Evolutionary conservation across 441 rosid genomes (phyloP), one percentile per base, ranked within the genome.

Genomic region (Erodium trifolium): DNA sequence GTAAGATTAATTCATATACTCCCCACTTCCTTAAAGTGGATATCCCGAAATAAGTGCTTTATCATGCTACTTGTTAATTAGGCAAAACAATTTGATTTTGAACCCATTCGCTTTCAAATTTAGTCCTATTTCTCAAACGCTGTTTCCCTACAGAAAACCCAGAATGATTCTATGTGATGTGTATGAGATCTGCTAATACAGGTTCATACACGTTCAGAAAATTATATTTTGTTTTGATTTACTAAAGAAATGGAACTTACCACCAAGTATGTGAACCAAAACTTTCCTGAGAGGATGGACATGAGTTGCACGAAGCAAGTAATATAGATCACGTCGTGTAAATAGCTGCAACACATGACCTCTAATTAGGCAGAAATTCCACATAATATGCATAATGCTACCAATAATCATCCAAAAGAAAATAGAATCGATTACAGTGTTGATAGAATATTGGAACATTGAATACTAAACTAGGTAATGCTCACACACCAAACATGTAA

Each of bases 261-360:
- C 90, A 88, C 87, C 49, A 89, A 75, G 78, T 84, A 92, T 0
- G 87, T 79, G 75, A 80, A 84, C 96, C 96, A 92, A 80, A 92
- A 88, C 75, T 92, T 92, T 14, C 75, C 92, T 14, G 92, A 92
- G 72, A 92, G 80, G 67, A 89, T 87, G 69, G 97, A 84, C 70
- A 73, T 80, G 11, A 92, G 19, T 76, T 92, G 96, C 77, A 86
- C 96, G 18, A 92, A 92, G 77, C 88, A 82, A 51, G 96, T 89
- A 74, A 91, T 85, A 73, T 85, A 91, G 75, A 91, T 83, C 62
- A 88, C 77, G 67, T 92, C 97, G 14, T 89, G 92, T 64, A 92
- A 78, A 74, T 89, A 89, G 73, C 96, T 88, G 86, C 80, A 82
- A 79, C 7, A 70, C 63, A 72, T 0, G 14, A 69, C 53, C 71